phyloP scores from a whole-genome alignment of 495 filamentous ascomycete genomes.

The Lepraria neglecta region DNA sequence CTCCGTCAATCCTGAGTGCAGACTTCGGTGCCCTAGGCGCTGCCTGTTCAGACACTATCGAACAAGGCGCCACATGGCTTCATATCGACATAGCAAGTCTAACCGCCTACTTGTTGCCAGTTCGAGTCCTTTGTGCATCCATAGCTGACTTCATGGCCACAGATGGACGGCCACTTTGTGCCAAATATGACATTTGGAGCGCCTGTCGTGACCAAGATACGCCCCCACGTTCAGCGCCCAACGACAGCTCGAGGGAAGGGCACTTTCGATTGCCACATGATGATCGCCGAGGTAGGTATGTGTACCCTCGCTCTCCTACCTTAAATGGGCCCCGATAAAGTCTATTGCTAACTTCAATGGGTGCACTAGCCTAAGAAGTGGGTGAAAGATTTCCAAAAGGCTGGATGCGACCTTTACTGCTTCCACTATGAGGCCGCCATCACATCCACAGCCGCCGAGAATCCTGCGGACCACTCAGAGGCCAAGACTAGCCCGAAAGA shows the following conservation, averaged over 20 bases:
- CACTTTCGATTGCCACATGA: constrained; percentile 99
- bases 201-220: constrained; percentile 89
- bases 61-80: constrained; percentile 77
- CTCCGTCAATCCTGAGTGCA: constrained; percentile 92
- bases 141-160: constrained; percentile 1
- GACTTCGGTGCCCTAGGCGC: constrained; percentile 83
- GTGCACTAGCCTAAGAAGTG: constrained; percentile 83
- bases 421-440: constrained; percentile 99
- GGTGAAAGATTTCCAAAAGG: constrained; percentile 88
- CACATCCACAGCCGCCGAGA: constrained; percentile 72
- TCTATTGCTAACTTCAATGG: constrained; percentile 12
- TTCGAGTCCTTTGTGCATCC: background rate
- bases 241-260: constrained; percentile 58
- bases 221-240: constrained; percentile 67
- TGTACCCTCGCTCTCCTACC: constrained; percentile 10
- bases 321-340: background rate
- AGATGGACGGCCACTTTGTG: constrained; percentile 95
- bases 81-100: constrained; percentile 42
- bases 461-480: constrained; percentile 57
- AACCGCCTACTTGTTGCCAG: constrained; percentile 4
- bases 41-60: constrained; percentile 78
- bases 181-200: constrained; percentile 96
- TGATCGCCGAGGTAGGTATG: constrained; percentile 82
- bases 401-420: constrained; percentile 96
- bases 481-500: constrained; percentile 71